Base-by-base conservation (phyloP, 352 stramenopile genomes). In the Phytophthora rubi region DNA sequence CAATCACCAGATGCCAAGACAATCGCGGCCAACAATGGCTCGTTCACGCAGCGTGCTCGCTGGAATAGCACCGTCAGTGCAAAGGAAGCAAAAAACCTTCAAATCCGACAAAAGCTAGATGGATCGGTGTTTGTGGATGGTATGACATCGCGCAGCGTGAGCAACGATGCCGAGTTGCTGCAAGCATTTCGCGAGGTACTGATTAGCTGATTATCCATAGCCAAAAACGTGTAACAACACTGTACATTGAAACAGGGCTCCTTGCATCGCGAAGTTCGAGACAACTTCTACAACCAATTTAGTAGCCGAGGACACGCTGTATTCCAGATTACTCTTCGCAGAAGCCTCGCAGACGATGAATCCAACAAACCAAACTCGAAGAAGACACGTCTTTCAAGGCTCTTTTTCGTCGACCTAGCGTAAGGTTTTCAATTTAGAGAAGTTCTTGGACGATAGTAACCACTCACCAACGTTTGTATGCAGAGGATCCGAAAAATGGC, bases 371-470 rank as follows among this genome's bases (percentile, higher is more conserved):
- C 33, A 28, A 60, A 16, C 21, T 28, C 42, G 12, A 63, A 76
- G 10, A 77, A 79, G 49, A 89, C 72, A 42, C 74, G 81, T 56
- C 59, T 89, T 32, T 90, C 82, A 3, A 75, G 81, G 0, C 64
- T 92, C 0, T 90, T 85, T 58, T 92, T 94, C 64, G 83, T 92
- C n/a, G 86, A 94, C 60, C 52, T 94, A 28, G 82, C 84, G 84
- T 92, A 39, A 58, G 47, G 73, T 63, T 3, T 28, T n/a, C 51
- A 0, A 55, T 23, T 37, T 39, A 47, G 30, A 28, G n/a, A 21
- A 28, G 16, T 1, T 35, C 4, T 53, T 1, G 1, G 21, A 52
- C 42, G 16, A 37, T 47, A 18, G 16, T n/a, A 47, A 23, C 0
- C 56, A 58, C 42, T 71, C 45, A 68, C 35, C 61, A 7, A 55